Conservation (phyloP, 768 basidiomycete genomes). For the Amanita subjunquillea region DNA sequence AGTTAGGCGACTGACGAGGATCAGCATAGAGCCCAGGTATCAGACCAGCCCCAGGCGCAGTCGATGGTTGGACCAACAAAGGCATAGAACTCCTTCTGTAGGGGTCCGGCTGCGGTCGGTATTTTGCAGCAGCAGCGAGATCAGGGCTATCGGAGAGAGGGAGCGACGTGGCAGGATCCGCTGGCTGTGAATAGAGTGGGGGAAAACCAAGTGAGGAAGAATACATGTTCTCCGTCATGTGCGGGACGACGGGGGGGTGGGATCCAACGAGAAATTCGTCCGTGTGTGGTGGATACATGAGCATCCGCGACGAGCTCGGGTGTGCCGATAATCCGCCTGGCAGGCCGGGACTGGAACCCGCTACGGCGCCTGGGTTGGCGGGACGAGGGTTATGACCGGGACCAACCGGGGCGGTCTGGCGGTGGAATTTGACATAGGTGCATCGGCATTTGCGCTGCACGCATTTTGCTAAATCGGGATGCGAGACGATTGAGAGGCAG, state of each 20-base stretch:
- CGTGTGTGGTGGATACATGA: slow-evolving; percentile 19
- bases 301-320: slow-evolving; percentile 15
- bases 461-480: slow-evolving; percentile 53
- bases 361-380: slow-evolving; percentile 8
- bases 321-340: slow-evolving; percentile 8
- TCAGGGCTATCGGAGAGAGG: slow-evolving; percentile 19
- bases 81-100: slow-evolving; percentile 6
- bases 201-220: slow-evolving; percentile 4
- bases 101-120: slow-evolving; percentile 35
- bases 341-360: slow-evolving; percentile 7
- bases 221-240: slow-evolving; percentile 15
- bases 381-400: slow-evolving; percentile 51
- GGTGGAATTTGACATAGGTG: slow-evolving; percentile 76
- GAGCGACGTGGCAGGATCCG: slow-evolving; percentile 5
- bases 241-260: slow-evolving; percentile 18
- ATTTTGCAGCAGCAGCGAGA: slow-evolving; percentile 31
- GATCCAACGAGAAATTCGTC: slow-evolving; percentile 35
- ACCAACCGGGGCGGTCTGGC: slow-evolving; percentile 70
- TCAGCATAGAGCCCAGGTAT: slow-evolving; percentile 10
- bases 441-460: slow-evolving; percentile 59
- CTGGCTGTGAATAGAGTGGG: slow-evolving; percentile 11
- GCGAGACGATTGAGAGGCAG: slow-evolving; percentile 5
- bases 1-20: slow-evolving; percentile 8
- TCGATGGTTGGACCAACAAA: neutral
- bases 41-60: slow-evolving; percentile 7